Base-by-base conservation (phyloP, 805 yeast species). In the Saccharomycopsis microspora region DNA sequence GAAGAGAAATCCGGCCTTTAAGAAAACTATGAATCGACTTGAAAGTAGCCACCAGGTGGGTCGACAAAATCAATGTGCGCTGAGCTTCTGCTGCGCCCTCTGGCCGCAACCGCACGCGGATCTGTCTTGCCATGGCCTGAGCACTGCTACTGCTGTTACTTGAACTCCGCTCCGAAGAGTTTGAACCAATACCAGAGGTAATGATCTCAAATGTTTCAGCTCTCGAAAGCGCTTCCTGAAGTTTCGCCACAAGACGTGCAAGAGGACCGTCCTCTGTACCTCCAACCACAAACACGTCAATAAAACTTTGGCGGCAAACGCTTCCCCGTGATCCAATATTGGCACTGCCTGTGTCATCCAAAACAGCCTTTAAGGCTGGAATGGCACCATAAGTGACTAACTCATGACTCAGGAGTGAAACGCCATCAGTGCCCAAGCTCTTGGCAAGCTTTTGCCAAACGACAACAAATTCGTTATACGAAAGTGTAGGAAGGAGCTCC, bases 151-250 rank as follows among this genome's bases (percentile, higher is more conserved):
- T 29, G 10, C 43, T 38, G 4, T 30, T 32, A 9, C 42, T 28
- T 9, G 42, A 32, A 28, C 32, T 32, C 10, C 29, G 32, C 32
- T 39, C 31, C 11, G 28, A 44, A 27, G 44, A 34, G n/a, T 34
- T 34, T 19, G 19, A 19, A 34, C 85, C 57, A 48, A 64, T 63
- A 8, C 65, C 65, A 4, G 54, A 45, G 7, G 48, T 46, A 8
- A 66, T 60, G 11, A 87, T 76, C 39, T 78, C 82, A 60, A 87
- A 85, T 0, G 81, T 67, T 59, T 88, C 96, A 0, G 78, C 69
- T 55, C 95, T 71, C 1, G 85, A 77, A 28, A 87, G 62, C 0
- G 85, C 77, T 48, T 84, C 88, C 52, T 86, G 93, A 11, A 87
- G 64, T 51, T 80, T 76, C 4, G 64, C 62, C 1, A 85, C 72